Evolutionary conservation across 495 filamentous ascomycete genomes (phyloP).

Genomic region (Cryomyces minteri): DNA sequence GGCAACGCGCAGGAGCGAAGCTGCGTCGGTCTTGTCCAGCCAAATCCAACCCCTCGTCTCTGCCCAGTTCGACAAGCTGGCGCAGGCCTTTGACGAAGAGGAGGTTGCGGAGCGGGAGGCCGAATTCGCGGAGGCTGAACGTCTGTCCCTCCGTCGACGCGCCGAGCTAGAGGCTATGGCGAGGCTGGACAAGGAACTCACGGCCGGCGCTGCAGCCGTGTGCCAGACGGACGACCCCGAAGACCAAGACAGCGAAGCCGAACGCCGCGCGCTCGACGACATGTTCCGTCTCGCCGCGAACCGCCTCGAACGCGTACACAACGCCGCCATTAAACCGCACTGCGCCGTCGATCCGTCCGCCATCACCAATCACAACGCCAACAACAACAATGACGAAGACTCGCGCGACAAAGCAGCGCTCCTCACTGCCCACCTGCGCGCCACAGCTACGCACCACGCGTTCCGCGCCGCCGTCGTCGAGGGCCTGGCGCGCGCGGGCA

Average conservation of each 20-base stretch:
- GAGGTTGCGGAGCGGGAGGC: slow-evolving; percentile 40
- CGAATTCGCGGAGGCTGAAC: slow-evolving; percentile 35
- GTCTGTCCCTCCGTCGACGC: slow-evolving; percentile 32
- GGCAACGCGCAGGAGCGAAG: slow-evolving; percentile 22
- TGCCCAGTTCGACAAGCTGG: slow-evolving; percentile 37
- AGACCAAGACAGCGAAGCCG: too few species aligned
- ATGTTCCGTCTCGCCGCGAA: too few species aligned
- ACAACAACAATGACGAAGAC: slow-evolving; percentile 39
- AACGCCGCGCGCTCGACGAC: too few species aligned
- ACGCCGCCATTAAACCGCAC: too few species aligned
- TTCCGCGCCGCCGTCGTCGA: slow-evolving; percentile 9
- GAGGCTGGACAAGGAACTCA: background rate
- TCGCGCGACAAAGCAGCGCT: slow-evolving; percentile 26
- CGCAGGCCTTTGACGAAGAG: slow-evolving; percentile 32
- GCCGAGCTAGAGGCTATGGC: slow-evolving; percentile 32
- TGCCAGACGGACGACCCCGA: too few species aligned
- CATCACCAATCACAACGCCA: background rate
- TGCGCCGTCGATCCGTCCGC: too few species aligned
- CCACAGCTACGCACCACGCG: too few species aligned
- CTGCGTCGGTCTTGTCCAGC: slow-evolving; percentile 37
- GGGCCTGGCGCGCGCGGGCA: slow-evolving; percentile 15
- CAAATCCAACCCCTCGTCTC: slow-evolving; percentile 36
- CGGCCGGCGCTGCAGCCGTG: too few species aligned
- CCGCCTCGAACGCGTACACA: too few species aligned
- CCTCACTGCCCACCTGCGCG: background rate